Evolutionary conservation across 495 filamentous ascomycete species (phyloP), one percentile per base, ranked within the genome.

Genomic region (Aspergillus kassunensis): DNA sequence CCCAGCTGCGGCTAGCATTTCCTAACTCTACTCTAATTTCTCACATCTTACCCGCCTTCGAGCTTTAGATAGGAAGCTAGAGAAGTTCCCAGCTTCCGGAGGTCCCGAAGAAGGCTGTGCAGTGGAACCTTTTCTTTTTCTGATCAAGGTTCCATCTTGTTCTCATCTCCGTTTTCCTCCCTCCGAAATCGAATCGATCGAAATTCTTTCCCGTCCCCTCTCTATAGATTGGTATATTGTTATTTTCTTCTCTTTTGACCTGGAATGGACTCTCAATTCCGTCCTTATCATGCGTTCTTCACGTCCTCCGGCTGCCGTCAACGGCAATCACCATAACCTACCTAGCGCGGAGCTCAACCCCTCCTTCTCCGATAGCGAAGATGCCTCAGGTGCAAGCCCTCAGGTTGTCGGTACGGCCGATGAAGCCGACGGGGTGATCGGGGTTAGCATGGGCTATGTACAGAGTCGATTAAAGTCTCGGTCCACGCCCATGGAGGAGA

Each of bases 401-500:
- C 46, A 51, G 4, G 31, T 42, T 8, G 45, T 54, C 37, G 54
- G 64, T 31, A 57, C 60, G 10, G 61, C 59, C 19, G 71, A 76
- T 53, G 70, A 64, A 44, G 71, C 68, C 48, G 80, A 85, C 55
- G 81, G 83, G 51, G 82, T 91, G 49, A 78, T 96, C 52, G 88
- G 88, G 19, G 80, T 91, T 44, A 87, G 88, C 54, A 87, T 96
- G 49, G 81, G 88, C 57, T 79, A 77, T 13, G 70, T 75, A 13
- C 90, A 92, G 34, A 87, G 82, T 42, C 78, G 85, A 35, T 75
- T 95, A 51, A 84, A 83, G 25, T 81, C 84, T 16, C 80, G 87
- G 12, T 76, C 74, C 37, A 92, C 87, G 0, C 84, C 89, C 2
- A 82, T 85, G 9, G 81, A 83, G 31, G 90, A 95, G 62, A 92